phyloP scores from a whole-genome alignment of 2,329 filamentous ascomycete species.

The Microascus cirrosus region DNA sequence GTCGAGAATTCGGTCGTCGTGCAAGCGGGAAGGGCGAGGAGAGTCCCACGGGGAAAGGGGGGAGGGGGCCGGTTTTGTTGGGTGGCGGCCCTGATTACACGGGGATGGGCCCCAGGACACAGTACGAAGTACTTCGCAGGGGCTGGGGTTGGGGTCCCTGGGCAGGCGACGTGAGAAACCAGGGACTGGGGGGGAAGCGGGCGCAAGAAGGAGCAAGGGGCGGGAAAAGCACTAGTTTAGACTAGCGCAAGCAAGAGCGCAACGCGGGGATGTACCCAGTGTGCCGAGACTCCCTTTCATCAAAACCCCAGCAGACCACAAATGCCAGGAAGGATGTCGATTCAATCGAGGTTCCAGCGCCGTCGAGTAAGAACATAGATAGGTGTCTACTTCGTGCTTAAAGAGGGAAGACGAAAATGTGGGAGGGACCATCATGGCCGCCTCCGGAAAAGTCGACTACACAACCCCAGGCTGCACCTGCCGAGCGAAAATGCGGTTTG shows the following conservation, averaged over 20 bases:
- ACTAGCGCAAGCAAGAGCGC: not conserved
- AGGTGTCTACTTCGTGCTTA: too few relatives aligned
- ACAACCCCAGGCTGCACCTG: too few relatives aligned
- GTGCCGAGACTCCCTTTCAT: not conserved
- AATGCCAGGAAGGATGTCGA: not conserved
- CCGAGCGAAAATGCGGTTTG: too few relatives aligned
- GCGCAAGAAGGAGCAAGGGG: not conserved
- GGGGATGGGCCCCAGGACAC: not conserved
- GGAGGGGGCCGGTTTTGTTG: slow-evolving; percentile 4
- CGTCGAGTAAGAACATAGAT: too few relatives aligned
- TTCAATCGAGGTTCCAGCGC: not conserved
- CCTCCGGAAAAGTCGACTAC: too few relatives aligned
- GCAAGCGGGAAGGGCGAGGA: not conserved
- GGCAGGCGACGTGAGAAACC: not conserved
- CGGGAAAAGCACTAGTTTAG: not conserved
- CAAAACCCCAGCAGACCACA: not conserved
- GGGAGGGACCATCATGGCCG: too few relatives aligned
- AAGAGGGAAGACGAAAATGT: too few relatives aligned
- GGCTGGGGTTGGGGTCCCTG: not conserved
- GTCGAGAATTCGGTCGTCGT: not conserved
- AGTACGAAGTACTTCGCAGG: not conserved
- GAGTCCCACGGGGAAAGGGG: not conserved
- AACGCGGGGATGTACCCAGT: not conserved
- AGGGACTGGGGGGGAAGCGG: not conserved
- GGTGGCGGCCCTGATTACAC: not conserved